Base-by-base conservation (phyloP, 345 rosid genomes). In the Salix suchowensis region DNA sequence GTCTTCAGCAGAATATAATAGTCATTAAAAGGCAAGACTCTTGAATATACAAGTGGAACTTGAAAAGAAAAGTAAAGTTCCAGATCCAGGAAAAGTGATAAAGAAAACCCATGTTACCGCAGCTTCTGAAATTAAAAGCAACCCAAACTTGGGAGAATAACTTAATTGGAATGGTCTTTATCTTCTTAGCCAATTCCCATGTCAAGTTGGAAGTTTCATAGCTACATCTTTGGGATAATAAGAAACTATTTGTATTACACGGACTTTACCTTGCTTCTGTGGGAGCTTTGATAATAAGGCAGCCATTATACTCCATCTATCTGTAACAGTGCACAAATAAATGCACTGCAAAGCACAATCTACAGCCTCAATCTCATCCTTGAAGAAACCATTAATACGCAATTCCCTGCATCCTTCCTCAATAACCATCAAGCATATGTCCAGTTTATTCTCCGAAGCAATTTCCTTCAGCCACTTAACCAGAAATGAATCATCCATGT, bases 391-490 rank as follows among this genome's bases (percentile, higher is more conserved):
- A 73, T 68, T 83, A 73, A 80, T 79, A 79, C 75, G 76, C 74
- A 91, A 78, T 48, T 89, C 94, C 61, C 62, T 80, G 85, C 97
- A 93, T 64, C 97, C 97, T 88, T 92, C 99, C 64, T 90, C 97
- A 34, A 96, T 85, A 72, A 92, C 95, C 69, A 82, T 82, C 89
- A 87, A 85, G 86, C 95, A 90, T 74, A 92, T 75, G 68, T 93
- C 97, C 75, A 96, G 73, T 74, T 86, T 88, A 78, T 91, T 92
- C 77, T 84, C 94, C 44, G 73, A 68, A 77, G 98, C 90, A 70
- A 87, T 84, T 86, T 93, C 98, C 88, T 86, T 92, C 71, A 96
- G 86, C 98, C 99, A 96, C 83, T 87, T 89, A 78, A 90, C 92
- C 70, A 96, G 87, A 86, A 89, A 93, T 48, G 99, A 89, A 66